Percentiles rank a stretch among this genome's conserved stretches.
phyloP scores from a whole-genome alignment of 1,139 yeast genomes.

The Candida pseudoviswanathii region DNA sequence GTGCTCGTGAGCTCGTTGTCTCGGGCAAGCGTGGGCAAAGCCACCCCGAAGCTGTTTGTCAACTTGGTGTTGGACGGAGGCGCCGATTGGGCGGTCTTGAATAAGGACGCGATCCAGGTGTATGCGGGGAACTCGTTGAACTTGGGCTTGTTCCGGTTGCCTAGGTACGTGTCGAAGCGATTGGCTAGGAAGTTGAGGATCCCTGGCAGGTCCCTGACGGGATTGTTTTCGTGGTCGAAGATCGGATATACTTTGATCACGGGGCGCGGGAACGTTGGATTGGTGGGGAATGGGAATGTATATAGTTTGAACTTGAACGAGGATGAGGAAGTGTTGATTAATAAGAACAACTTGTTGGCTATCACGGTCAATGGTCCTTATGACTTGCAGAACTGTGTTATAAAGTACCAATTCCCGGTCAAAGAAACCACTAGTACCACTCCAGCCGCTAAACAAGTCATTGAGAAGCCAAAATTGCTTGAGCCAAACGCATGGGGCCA shows the following conservation, averaged over 20 bases:
- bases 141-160: constrained; percentile 39
- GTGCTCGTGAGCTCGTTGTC: constrained; percentile 31
- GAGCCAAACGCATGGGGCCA: constrained; percentile 8
- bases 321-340: constrained; percentile 53
- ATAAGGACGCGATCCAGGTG: constrained; percentile 48
- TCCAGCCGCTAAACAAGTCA: background rate
- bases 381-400: constrained; percentile 42
- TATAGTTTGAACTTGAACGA: constrained; percentile 48
- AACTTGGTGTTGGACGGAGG: constrained; percentile 55
- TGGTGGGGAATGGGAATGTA: constrained; percentile 60
- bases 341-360: constrained; percentile 50
- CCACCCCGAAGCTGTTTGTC: constrained; percentile 39
- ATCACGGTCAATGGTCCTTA: constrained; percentile 53
- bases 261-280: constrained; percentile 61
- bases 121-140: constrained; percentile 54
- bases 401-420: constrained; percentile 26
- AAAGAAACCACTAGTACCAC: background rate
- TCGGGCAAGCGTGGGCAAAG: constrained; percentile 18
- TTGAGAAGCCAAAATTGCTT: constrained; percentile 7
- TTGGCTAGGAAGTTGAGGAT: constrained; percentile 29
- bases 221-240: constrained; percentile 34
- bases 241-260: constrained; percentile 50
- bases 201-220: constrained; percentile 32
- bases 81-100: constrained; percentile 61
- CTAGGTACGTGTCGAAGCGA: constrained; percentile 39